phyloP scores from a whole-genome alignment of 2,329 filamentous ascomycete genomes.

The Pseudopyricularia cyperi region DNA sequence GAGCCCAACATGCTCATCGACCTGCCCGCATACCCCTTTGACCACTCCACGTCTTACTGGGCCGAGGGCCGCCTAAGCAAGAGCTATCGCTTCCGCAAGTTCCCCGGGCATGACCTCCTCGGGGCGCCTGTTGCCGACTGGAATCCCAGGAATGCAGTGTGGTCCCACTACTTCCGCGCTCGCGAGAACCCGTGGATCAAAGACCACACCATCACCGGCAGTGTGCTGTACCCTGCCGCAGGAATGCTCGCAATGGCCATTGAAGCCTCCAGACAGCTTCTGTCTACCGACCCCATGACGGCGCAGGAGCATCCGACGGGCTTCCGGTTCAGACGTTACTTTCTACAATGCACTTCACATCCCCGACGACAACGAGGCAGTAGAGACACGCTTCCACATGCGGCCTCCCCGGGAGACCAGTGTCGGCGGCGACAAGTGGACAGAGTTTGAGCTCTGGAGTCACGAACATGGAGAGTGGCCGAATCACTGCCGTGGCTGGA shows the following conservation, averaged over 20 bases:
- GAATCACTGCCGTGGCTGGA: slow-evolving; percentile 7
- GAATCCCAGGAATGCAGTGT: slow-evolving; percentile 1
- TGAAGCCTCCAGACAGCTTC: slow-evolving; percentile 9
- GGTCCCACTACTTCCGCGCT: slow-evolving; percentile 14
- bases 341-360: slow-evolving; percentile 10
- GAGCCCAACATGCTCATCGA: slow-evolving; percentile 17
- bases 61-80: slow-evolving; percentile 1
- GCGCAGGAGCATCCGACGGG: not conserved
- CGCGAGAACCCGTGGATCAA: slow-evolving; percentile 16
- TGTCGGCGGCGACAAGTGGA: slow-evolving; percentile 2
- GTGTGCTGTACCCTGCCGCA: slow-evolving; percentile 7
- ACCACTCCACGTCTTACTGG: slow-evolving; percentile 19
- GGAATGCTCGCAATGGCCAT: slow-evolving; percentile 2
- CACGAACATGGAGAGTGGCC: slow-evolving; percentile 6
- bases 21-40: slow-evolving; percentile 30
- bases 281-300: slow-evolving; percentile 8
- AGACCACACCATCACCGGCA: slow-evolving; percentile 12
- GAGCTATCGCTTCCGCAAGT: not conserved
- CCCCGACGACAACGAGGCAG: slow-evolving; percentile 6
- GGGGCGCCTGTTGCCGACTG: slow-evolving; percentile 1
- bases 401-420: slow-evolving; percentile 1
- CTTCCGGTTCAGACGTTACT: slow-evolving; percentile 6
- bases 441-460: slow-evolving; percentile 7
- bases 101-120: not conserved
- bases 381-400: slow-evolving; percentile 6